Percentiles rank a stretch among this genome's conserved stretches.
These are phyloP conservation scores for Juglanconis sp. DNA, from an alignment of 2,329 filamentous ascomycete genomes.

Conservation along the genomic window DNA sequence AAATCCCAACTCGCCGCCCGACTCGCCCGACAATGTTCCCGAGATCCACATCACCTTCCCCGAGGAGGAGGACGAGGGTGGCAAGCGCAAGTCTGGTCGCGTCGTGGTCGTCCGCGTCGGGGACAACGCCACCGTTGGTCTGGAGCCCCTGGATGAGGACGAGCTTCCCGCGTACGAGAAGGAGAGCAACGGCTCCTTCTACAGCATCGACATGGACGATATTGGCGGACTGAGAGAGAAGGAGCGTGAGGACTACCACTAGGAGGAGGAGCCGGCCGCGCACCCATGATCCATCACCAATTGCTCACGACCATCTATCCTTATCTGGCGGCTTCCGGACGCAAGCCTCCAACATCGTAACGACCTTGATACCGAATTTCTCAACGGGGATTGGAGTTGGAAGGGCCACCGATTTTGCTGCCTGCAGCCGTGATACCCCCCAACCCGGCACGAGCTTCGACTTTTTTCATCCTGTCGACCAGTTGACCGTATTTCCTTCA, in stretches of 20 bases:
- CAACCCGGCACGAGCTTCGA: slow-evolving; percentile 12
- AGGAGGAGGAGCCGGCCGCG: slow-evolving; percentile 1
- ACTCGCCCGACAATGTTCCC: slow-evolving; percentile 79
- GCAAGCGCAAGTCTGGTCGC: slow-evolving; percentile 77
- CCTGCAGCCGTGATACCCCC: slow-evolving; percentile 17
- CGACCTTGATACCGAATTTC: slow-evolving; percentile 18
- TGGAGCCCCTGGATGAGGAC: slow-evolving; percentile 81
- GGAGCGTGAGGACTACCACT: slow-evolving; percentile 44
- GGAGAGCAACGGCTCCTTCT: slow-evolving; percentile 74
- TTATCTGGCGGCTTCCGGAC: slow-evolving; percentile 11
- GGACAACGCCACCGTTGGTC: slow-evolving; percentile 77
- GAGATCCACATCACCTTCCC: slow-evolving; percentile 99
- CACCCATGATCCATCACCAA: not conserved
- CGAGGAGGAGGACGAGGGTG: slow-evolving; percentile 80
- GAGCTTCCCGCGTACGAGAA: slow-evolving; percentile 86
- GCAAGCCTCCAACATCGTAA: slow-evolving; percentile 10
- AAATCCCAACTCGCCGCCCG: slow-evolving; percentile 70
- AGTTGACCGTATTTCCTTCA: slow-evolving; percentile 7
- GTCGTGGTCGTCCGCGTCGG: slow-evolving; percentile 91
- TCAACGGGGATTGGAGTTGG: slow-evolving; percentile 15
- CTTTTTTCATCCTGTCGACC: slow-evolving; percentile 16
- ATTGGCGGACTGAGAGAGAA: slow-evolving; percentile 96
- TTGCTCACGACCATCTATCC: slow-evolving; percentile 11
- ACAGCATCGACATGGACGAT: slow-evolving; percentile 89
- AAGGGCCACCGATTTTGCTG: slow-evolving; percentile 14